phyloP scores from a whole-genome alignment of 495 filamentous ascomycete genomes.

The Tuber aestivum region DNA sequence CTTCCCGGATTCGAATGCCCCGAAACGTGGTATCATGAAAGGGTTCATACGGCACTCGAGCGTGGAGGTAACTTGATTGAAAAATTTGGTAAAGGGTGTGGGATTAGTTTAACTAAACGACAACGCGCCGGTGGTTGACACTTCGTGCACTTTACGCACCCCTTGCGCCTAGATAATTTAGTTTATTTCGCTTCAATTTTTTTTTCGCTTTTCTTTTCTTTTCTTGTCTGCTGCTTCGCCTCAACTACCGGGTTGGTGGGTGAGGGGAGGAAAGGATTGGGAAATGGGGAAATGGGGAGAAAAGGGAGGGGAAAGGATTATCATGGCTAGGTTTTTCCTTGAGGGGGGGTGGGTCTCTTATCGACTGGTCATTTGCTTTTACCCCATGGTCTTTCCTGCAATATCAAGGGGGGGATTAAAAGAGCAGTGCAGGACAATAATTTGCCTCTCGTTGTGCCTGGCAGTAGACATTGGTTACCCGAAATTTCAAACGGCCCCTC shows the following conservation, averaged over 20 bases:
- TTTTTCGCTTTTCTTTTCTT: too few species aligned
- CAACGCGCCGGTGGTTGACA: background rate
- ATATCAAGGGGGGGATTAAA: background rate
- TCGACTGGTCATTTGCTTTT: constrained; percentile 4
- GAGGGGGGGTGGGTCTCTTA: background rate
- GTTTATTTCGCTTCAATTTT: constrained; percentile 1
- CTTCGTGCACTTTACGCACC: constrained; percentile 5
- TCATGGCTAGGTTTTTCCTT: background rate
- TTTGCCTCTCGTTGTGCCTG: constrained; percentile 2
- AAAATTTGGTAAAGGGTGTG: background rate
- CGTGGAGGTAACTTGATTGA: background rate
- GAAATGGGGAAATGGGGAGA: constrained; percentile 1
- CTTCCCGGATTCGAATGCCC: background rate
- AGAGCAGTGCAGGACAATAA: background rate
- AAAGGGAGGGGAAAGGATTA: background rate
- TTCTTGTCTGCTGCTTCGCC: background rate
- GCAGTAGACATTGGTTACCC: background rate
- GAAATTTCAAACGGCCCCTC: constrained; percentile 2
- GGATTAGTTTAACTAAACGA: constrained; percentile 4
- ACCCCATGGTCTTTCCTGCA: background rate
- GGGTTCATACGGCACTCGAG: background rate
- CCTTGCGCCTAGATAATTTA: constrained; percentile 1
- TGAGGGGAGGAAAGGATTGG: background rate
- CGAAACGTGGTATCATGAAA: background rate
- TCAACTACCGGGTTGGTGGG: constrained; percentile 3